These are phyloP conservation scores for Aureobasidium sp. DNA, from an alignment of 2,329 filamentous ascomycete species.

Conservation along the genomic window DNA sequence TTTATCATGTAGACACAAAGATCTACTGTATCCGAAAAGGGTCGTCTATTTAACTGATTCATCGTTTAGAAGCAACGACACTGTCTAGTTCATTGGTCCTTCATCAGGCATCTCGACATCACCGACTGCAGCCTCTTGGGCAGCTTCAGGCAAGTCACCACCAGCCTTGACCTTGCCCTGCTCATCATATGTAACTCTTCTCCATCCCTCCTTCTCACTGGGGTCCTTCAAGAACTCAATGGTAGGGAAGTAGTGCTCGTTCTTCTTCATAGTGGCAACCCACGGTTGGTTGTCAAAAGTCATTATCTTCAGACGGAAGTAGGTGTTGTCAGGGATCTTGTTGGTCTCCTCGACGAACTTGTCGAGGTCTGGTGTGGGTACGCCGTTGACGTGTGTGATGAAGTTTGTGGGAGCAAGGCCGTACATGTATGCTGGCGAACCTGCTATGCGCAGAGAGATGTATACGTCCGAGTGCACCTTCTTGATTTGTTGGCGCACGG, in stretches of 20 bases:
- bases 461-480: slow-evolving; percentile 96
- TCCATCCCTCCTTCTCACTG: slow-evolving; percentile 46
- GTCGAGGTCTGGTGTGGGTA: slow-evolving; percentile 72
- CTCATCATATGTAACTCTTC: slow-evolving; percentile 44
- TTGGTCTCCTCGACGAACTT: slow-evolving; percentile 73
- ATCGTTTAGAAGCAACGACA: too few species aligned
- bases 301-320: slow-evolving; percentile 94
- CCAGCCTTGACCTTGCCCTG: slow-evolving; percentile 31
- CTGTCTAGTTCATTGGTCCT: background rate
- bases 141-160: slow-evolving; percentile 19
- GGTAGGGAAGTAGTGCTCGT: slow-evolving; percentile 83
- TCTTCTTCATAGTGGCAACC: slow-evolving; percentile 99
- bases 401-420: slow-evolving; percentile 95
- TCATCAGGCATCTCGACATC: slow-evolving; percentile 6
- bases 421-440: slow-evolving; percentile 80
- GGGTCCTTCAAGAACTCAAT: slow-evolving; percentile 55
- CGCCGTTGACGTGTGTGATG: slow-evolving; percentile 89
- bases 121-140: background rate
- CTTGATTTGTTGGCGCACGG: slow-evolving; percentile 93
- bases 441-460: slow-evolving; percentile 76
- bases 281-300: slow-evolving; percentile 98
- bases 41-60: too few species aligned
- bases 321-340: slow-evolving; percentile 91
- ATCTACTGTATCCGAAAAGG: too few species aligned
- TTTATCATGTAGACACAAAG: too few species aligned